Percentiles rank a stretch among this genome's conserved stretches.
These are phyloP conservation scores for Haematococcus sp. DNA, from an alignment of 139 green algal genomes.

Conservation along the genomic window DNA sequence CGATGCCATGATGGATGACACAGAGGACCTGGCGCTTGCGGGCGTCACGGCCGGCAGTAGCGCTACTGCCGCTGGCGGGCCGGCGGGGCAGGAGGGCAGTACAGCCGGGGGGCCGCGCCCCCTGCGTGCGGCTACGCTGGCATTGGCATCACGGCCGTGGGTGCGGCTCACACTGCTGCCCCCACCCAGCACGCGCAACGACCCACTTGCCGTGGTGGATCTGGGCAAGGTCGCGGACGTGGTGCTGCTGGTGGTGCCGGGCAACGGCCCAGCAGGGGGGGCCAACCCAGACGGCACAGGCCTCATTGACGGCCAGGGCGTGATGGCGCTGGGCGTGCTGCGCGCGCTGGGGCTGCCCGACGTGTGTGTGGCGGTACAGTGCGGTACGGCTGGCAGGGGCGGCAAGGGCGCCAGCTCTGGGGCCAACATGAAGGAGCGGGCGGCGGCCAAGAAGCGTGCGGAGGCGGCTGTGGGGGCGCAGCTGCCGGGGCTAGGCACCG, in stretches of 20 bases:
- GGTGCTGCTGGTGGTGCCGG: conserved; percentile 64
- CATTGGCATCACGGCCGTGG: conserved; percentile 19
- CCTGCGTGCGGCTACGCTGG: conserved; percentile 33
- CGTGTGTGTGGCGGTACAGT: conserved; percentile 51
- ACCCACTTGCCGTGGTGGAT: conserved; percentile 67
- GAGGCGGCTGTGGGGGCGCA: conserved; percentile 52
- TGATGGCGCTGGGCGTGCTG: conserved; percentile 60
- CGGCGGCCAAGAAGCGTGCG: conserved; percentile 74
- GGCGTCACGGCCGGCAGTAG: conserved; percentile 5
- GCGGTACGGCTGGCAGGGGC: background rate
- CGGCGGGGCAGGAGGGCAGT: too few species aligned
- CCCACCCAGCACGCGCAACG: conserved; percentile 40
- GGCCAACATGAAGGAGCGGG: conserved; percentile 63
- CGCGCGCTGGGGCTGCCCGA: conserved; percentile 71
- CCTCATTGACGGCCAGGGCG: conserved; percentile 49
- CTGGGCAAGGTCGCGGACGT: conserved; percentile 44
- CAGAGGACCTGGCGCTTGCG: background rate
- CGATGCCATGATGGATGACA: conserved; percentile 20
- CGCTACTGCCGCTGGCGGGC: background rate
- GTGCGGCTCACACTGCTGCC: conserved; percentile 69
- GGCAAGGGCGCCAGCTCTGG: background rate
- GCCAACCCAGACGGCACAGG: background rate
- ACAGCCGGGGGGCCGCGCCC: background rate
- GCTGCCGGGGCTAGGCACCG: conserved; percentile 20
- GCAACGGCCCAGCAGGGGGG: conserved; percentile 24